A percentile compares a stretch with the other conserved stretches of the same genome.
These are phyloP conservation scores for Entomophthora muscae DNA, from an alignment of 371 early-diverging fungal species.

Conservation along the genomic window DNA sequence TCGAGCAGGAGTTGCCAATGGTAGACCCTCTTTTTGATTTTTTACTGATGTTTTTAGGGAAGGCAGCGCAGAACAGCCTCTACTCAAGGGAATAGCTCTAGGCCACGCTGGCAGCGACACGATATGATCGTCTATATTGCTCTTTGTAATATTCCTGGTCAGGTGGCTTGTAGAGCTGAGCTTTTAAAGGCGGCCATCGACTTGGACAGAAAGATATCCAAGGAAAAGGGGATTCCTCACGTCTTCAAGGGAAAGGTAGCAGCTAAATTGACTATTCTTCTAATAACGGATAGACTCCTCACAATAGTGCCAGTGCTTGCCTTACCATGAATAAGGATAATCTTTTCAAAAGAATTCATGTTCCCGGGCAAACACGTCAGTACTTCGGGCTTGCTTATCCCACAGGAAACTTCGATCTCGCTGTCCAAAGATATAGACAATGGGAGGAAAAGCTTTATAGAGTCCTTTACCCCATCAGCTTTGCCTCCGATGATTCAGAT, in stretches of 20 bases:
- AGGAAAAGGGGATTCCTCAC: constrained; percentile 43
- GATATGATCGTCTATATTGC: constrained; percentile 63
- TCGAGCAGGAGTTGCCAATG: too few relatives aligned
- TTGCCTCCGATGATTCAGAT: constrained; percentile 20
- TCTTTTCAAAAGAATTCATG: constrained; percentile 51
- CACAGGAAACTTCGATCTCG: constrained; percentile 52
- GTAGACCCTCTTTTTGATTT: neutral
- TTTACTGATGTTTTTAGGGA: neutral
- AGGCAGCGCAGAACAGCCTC: neutral
- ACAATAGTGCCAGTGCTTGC: constrained; percentile 62
- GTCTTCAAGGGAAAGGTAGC: constrained; percentile 68
- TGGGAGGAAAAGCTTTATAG: constrained; percentile 51
- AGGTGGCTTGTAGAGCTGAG: constrained; percentile 42
- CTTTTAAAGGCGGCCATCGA: constrained; percentile 51
- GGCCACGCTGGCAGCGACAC: constrained; percentile 76
- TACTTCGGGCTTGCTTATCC: constrained; percentile 58
- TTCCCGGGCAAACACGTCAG: constrained; percentile 31
- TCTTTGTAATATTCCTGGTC: constrained; percentile 40
- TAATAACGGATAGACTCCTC: constrained; percentile 38
- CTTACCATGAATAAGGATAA: constrained; percentile 64
- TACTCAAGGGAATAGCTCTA: neutral
- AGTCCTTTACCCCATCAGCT: constrained; percentile 66
- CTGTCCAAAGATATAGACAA: constrained; percentile 41
- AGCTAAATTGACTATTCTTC: too few relatives aligned
- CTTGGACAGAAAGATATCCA: constrained; percentile 48